These are phyloP conservation scores for Jaenimonas drosophilae DNA, from an alignment of 208 protist genomes.

Conservation along the genomic window DNA sequence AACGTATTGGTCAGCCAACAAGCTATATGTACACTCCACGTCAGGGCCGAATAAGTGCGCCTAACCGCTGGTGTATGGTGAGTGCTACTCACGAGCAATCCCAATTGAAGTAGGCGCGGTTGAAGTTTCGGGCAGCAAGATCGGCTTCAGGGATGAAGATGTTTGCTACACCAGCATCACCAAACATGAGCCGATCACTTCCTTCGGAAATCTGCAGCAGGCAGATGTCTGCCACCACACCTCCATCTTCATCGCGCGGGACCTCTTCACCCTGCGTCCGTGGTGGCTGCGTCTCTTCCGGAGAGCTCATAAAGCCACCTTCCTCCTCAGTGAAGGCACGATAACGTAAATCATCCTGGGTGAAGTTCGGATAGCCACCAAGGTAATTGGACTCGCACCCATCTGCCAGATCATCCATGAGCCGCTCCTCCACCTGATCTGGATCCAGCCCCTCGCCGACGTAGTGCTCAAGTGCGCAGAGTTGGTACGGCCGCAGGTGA, in stretches of 20 bases:
- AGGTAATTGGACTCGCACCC: constrained; percentile 1
- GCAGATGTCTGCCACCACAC: constrained; percentile 2
- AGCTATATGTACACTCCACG: neutral
- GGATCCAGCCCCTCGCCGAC: too few species aligned
- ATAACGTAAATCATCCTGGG: constrained; percentile 8
- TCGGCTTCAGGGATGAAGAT: constrained; percentile 10
- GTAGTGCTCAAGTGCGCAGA: too few species aligned
- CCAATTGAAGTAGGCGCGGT: constrained; percentile 10
- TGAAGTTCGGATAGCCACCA: constrained; percentile 13
- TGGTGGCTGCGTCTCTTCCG: too few species aligned
- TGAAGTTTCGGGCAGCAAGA: constrained; percentile 2
- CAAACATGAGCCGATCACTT: constrained; percentile 8
- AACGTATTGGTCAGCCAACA: neutral
- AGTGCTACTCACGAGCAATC: too few species aligned
- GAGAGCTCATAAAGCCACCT: too few species aligned
- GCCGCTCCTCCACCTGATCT: neutral
- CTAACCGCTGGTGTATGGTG: too few species aligned
- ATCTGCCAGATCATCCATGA: neutral
- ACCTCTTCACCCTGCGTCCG: neutral
- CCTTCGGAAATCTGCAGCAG: constrained; percentile 7
- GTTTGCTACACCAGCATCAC: constrained; percentile 7
- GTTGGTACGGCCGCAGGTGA: too few species aligned
- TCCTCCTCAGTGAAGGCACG: too few species aligned
- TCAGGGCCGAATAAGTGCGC: too few species aligned
- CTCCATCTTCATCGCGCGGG: neutral